A percentile compares a stretch with the other conserved stretches of the same genome.
These are phyloP conservation scores for Botryotinia calthae DNA, from an alignment of 2,329 filamentous ascomycete species.

Conservation along the genomic window DNA sequence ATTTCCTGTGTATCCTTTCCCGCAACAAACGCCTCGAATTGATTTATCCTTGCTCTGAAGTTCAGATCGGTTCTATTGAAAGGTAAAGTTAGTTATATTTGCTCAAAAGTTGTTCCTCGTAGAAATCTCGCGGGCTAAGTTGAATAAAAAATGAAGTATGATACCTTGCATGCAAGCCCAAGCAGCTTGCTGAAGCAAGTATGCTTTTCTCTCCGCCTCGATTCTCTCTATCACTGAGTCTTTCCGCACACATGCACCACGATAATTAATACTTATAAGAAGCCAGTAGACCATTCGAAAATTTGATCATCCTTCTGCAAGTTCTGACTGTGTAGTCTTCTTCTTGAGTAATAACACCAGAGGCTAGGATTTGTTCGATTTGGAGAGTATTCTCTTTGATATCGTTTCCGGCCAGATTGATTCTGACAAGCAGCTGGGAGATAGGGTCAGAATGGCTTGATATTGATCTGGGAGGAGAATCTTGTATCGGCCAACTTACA, in stretches of 20 bases:
- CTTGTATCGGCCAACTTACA: not conserved
- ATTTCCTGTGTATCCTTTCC: too few species aligned
- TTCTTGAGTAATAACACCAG: not conserved
- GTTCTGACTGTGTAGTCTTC: not conserved
- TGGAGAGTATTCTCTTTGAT: not conserved
- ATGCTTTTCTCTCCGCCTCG: not conserved
- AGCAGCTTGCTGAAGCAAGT: not conserved
- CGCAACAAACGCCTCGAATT: not conserved
- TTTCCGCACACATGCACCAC: not conserved
- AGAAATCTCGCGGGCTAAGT: not conserved
- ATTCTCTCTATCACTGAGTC: not conserved
- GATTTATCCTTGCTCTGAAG: not conserved
- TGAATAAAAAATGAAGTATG: accelerated
- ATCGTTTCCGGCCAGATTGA: accelerated
- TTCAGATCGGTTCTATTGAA: not conserved
- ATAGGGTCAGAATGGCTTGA: not conserved
- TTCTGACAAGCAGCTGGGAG: not conserved
- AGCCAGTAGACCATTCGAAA: not conserved
- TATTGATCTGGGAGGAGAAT: too few species aligned
- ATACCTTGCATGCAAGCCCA: not conserved
- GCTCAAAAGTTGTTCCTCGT: not conserved
- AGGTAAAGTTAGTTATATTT: accelerated
- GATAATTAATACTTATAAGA: not conserved
- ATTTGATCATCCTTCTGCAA: not conserved
- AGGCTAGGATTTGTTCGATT: not conserved